phyloP scores from a whole-genome alignment of 2,329 filamentous ascomycete species.

The Aspergillaceae sp. region DNA sequence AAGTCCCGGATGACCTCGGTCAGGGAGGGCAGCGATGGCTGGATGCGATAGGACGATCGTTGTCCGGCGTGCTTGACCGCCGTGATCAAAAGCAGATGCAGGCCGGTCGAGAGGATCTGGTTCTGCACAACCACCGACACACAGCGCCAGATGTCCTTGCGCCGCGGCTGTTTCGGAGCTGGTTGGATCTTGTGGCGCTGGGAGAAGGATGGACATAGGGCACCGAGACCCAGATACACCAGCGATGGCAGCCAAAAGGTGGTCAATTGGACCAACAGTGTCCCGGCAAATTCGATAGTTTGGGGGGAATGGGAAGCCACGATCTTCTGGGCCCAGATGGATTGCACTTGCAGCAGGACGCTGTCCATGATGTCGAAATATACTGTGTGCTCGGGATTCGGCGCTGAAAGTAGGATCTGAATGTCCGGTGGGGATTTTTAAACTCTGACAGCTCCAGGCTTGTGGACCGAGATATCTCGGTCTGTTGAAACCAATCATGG shows the following conservation, averaged over 20 bases:
- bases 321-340: not conserved
- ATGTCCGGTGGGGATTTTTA: too few relatives aligned
- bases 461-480: too few relatives aligned
- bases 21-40: conserved; percentile 28
- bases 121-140: conserved; percentile 40
- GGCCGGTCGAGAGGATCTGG: conserved; percentile 34
- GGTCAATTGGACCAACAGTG: conserved; percentile 15
- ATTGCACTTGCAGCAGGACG: too few relatives aligned
- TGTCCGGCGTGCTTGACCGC: conserved; percentile 8
- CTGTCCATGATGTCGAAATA: too few relatives aligned
- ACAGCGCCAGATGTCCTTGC: conserved; percentile 39
- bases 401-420: too few relatives aligned
- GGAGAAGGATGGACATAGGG: conserved; percentile 41
- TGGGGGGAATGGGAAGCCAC: conserved; percentile 11
- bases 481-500: too few relatives aligned
- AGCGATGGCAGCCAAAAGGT: conserved; percentile 21
- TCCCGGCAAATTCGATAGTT: conserved; percentile 20
- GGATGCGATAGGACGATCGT: conserved; percentile 32
- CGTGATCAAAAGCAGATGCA: conserved; percentile 23
- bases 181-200: conserved; percentile 48
- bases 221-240: conserved; percentile 38
- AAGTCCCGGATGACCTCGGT: conserved; percentile 36
- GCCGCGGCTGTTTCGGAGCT: conserved; percentile 41
- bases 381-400: too few relatives aligned
- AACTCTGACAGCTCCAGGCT: too few relatives aligned